These are phyloP conservation scores for Citrus cavaleriei DNA, from an alignment of 345 rosid genomes.

Conservation along the genomic window DNA sequence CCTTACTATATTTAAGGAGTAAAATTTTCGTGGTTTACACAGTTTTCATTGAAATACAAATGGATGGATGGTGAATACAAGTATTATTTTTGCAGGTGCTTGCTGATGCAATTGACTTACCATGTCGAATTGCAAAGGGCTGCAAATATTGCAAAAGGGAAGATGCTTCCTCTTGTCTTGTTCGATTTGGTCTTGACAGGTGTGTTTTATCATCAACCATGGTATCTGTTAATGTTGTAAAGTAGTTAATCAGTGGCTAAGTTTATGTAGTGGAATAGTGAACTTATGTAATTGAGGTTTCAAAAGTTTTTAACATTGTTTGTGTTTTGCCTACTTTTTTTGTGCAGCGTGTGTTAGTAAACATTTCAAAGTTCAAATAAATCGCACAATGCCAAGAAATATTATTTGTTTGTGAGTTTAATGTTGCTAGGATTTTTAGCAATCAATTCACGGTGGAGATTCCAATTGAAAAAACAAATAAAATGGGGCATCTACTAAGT, in stretches of 20 bases:
- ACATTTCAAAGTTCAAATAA: neutral
- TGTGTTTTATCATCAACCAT: slow-evolving; percentile 13
- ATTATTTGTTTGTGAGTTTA: neutral
- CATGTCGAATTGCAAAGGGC: slow-evolving; percentile 98
- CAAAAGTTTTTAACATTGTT: neutral
- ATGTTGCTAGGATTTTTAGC: neutral
- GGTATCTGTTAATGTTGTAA: neutral
- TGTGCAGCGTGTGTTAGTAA: neutral
- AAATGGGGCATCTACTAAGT: neutral
- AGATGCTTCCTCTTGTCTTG: slow-evolving; percentile 96
- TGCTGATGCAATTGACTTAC: slow-evolving; percentile 89
- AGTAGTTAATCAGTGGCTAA: neutral
- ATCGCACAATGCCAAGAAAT: neutral
- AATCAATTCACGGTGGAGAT: neutral
- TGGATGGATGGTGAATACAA: neutral
- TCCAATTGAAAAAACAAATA: neutral
- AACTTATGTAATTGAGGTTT: neutral
- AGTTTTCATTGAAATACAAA: slow-evolving; percentile 2
- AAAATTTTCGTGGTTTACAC: neutral
- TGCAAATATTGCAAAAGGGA: slow-evolving; percentile 87
- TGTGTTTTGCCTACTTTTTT: neutral
- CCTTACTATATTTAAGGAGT: neutral
- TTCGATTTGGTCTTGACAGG: slow-evolving; percentile 94
- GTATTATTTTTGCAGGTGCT: slow-evolving; percentile 59
- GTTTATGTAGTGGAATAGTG: neutral